Evolutionary conservation across 805 yeast species (phyloP), one percentile per base, ranked within the genome.

Genomic region (Ogataea wickerhamii): DNA sequence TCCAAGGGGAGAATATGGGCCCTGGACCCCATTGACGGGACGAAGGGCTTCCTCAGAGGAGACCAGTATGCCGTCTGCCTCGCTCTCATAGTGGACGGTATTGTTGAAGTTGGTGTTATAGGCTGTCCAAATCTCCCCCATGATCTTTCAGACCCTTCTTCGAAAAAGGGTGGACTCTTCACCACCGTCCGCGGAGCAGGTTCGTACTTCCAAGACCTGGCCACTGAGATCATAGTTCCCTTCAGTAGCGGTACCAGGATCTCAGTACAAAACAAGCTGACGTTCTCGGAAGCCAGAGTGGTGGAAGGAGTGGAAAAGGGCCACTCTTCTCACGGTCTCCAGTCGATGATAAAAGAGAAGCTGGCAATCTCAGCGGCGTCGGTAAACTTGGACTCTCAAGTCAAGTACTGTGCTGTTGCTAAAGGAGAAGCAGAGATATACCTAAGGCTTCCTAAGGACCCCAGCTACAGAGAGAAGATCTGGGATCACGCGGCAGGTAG

Each of bases 401-500:
- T 87, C 10, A 93, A 93, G 61, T 93, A 93, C 67, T 91, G 98
- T 66, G 78, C 89, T 12, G 71, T 93, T 32, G 80, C 97, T 8
- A 73, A 82, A 45, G 98, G 98, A 24, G 82, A 83, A 39, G 98
- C 96, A 3, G 97, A 93, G 52, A 74, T 93, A 11, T 93, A 94
- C 53, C 68, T 93, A 44, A 80, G 99, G 50, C 66, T 94, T 41
- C 99, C 99, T 11, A 77, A 81, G 32, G 78, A 73, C 48, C 69
- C 78, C 36, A 63, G 74, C 3, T 93, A 89, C 60, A 74, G 86
- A 52, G 99, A 93, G 60, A 93, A 93, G 63, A 88, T 93, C 43
- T 93, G 98, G 98, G 99, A 93, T 63, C 99, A 93, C 60, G 98
- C 98, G 14, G 94, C 97, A 2, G 99, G 98, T 3, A 82, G 84